Evolutionary conservation across 2,329 filamentous ascomycete species (phyloP), one percentile per base, ranked within the genome.

Genomic region (Zasmidium angulare): DNA sequence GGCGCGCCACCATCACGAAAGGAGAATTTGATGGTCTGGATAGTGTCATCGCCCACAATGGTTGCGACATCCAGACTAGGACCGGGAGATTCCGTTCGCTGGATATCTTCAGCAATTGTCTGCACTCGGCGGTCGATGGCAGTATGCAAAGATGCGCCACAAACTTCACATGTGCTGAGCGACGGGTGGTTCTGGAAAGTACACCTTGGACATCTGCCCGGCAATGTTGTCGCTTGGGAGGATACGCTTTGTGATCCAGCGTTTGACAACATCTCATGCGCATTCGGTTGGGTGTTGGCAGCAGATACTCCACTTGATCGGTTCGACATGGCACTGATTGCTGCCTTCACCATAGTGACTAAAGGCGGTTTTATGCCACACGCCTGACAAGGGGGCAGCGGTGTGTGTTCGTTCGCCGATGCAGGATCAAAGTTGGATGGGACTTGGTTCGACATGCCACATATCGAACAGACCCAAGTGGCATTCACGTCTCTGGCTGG

Each of bases 381-480:
- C 3, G 92, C 89, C 55, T 96, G 80, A 72, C 95, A 99, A 66
- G 93, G 91, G 2, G 93, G 89, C 21, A 96, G 78, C 9, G 88
- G 88, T 3, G 90, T 96, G 63, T 91, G 86, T 20, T 87, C 85
- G 62, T 86, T 95, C 9, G 91, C 91, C 1, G 89, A 87, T 1
- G 87, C 83, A 0, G 92, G 90, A 69, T 98, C 93, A 73, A 98
- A 98, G 74, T 96, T 97, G 40, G 90, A 90, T 0, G 95, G 93
- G 1, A 97, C 87, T 0, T 91, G 89, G 70, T 98, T 98, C 10
- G 93, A 93, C 72, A 96, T 96, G 66, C 90, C 93, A 80, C 93
- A 98, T 69, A 98, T 98, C 1, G 90, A 89, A 77, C 93, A 98
- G 20, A 98, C 88, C 93, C 93, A 98, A 2, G 92, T 97, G 4